Conservation (phyloP, 164 flowering plant species). For the Liriodendron chinense region DNA sequence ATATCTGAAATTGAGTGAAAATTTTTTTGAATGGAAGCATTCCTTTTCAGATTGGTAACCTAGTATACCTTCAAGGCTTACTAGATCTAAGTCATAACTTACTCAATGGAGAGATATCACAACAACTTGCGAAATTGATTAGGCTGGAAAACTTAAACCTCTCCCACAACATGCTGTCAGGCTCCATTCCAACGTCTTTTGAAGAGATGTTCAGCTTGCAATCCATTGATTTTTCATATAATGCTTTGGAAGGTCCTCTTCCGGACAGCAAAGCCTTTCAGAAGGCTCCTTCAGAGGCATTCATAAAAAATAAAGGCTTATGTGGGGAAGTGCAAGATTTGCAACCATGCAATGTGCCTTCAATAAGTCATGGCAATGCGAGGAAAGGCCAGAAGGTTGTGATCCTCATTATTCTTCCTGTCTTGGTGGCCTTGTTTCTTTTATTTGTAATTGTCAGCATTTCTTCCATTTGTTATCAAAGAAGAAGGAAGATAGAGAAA, state of each 20-base stretch:
- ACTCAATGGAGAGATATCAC: conserved; percentile 4
- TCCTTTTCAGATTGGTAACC: conserved; percentile 10
- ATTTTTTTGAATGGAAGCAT: conserved; percentile 19
- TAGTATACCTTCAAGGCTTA: background rate
- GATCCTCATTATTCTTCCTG: background rate
- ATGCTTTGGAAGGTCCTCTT: conserved; percentile 13
- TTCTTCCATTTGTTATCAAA: background rate
- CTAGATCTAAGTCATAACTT: conserved; percentile 3
- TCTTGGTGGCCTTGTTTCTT: background rate
- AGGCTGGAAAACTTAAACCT: conserved; percentile 9
- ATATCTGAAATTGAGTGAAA: conserved; percentile 39
- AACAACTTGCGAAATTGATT: background rate
- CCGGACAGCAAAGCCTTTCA: conserved; percentile 4
- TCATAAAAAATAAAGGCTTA: background rate
- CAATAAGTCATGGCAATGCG: background rate
- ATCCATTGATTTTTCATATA: conserved; percentile 10
- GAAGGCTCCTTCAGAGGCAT: conserved; percentile 3
- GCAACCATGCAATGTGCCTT: background rate
- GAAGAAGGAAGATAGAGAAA: background rate
- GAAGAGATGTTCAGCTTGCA: conserved; percentile 2
- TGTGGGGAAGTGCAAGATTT: conserved; percentile 9
- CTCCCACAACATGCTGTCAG: conserved; percentile 20
- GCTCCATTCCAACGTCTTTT: conserved; percentile 14
- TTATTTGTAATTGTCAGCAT: background rate
- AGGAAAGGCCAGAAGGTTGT: background rate